Percentiles rank a stretch among this genome's conserved stretches.
Conservation (phyloP, 768 basidiomycete species). For the Holtermannia corniformis region DNA sequence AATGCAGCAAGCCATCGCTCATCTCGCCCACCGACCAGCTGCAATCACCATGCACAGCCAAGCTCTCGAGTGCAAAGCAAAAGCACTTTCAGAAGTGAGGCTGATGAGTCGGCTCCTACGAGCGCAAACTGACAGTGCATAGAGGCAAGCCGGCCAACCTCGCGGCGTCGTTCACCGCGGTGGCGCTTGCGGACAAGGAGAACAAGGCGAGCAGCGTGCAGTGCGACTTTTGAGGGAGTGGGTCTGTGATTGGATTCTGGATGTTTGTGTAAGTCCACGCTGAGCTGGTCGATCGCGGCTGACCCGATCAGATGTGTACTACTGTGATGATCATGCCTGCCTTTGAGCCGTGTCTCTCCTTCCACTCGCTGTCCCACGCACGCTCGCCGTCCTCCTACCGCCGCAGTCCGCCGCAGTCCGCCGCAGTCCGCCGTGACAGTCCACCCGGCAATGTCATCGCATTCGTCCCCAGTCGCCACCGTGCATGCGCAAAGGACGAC, state of each 20-base stretch:
- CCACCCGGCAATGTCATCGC: too few relatives aligned
- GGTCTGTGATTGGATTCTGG: neutral
- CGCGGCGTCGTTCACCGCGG: constrained; percentile 13
- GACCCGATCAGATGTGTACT: too few relatives aligned
- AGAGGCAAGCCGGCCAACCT: constrained; percentile 31
- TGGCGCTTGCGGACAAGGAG: neutral
- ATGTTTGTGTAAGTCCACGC: neutral
- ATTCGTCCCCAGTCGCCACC: too few relatives aligned
- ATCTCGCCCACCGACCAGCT: constrained; percentile 92
- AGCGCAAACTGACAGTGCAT: neutral
- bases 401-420: too few relatives aligned
- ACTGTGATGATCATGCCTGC: too few relatives aligned
- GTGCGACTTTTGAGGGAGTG: neutral
- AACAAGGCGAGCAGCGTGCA: neutral
- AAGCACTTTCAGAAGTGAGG: constrained; percentile 84
- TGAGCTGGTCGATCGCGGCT: too few relatives aligned
- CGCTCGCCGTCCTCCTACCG: too few relatives aligned
- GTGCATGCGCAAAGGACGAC: too few relatives aligned
- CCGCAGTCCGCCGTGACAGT: too few relatives aligned
- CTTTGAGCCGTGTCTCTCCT: too few relatives aligned
- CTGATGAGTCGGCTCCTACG: neutral
- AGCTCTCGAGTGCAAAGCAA: constrained; percentile 81
- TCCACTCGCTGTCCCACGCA: too few relatives aligned
- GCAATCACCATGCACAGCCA: constrained; percentile 87
- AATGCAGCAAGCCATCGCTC: constrained; percentile 66